These are phyloP conservation scores for Rhinocladiella similis DNA, from an alignment of 2,329 filamentous ascomycete genomes.

Conservation along the genomic window DNA sequence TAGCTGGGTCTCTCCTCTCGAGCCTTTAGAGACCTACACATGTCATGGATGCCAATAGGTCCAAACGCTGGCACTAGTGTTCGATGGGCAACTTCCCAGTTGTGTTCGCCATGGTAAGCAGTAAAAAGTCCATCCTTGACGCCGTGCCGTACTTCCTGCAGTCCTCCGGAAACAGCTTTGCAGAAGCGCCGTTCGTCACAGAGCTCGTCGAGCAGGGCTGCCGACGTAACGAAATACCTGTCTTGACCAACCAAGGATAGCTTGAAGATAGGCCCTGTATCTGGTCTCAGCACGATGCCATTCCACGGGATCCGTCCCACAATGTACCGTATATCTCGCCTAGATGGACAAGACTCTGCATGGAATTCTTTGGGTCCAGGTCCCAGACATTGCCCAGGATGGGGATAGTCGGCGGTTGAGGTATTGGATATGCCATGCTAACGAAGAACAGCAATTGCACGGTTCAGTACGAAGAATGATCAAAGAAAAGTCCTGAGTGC, in stretches of 20 bases:
- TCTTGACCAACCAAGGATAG: conserved; percentile 51
- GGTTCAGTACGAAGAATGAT: no score
- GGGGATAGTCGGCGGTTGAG: conserved; percentile 52
- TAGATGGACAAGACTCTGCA: conserved; percentile 51
- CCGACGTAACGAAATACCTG: conserved; percentile 53
- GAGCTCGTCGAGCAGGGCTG: conserved; percentile 61
- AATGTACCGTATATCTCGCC: conserved; percentile 49
- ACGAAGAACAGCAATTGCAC: neutral
- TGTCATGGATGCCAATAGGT: conserved; percentile 44
- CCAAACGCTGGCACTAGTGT: conserved; percentile 50
- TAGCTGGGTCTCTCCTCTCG: no score
- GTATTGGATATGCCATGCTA: conserved; percentile 50
- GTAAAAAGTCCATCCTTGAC: conserved; percentile 69
- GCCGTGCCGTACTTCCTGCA: conserved; percentile 60
- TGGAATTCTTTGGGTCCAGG: conserved; percentile 51
- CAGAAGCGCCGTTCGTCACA: conserved; percentile 67
- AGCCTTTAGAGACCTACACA: conserved; percentile 39
- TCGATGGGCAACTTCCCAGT: conserved; percentile 65
- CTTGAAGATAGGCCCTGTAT: conserved; percentile 60
- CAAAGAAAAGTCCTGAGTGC: no score
- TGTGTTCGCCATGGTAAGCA: conserved; percentile 47
- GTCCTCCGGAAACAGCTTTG: conserved; percentile 54
- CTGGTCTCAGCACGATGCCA: neutral
- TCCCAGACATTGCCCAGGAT: conserved; percentile 55
- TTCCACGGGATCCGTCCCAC: neutral